Percentiles rank a stretch among this genome's conserved stretches.
Conservation (phyloP, 768 basidiomycete species). For the Lentinula sp. region DNA sequence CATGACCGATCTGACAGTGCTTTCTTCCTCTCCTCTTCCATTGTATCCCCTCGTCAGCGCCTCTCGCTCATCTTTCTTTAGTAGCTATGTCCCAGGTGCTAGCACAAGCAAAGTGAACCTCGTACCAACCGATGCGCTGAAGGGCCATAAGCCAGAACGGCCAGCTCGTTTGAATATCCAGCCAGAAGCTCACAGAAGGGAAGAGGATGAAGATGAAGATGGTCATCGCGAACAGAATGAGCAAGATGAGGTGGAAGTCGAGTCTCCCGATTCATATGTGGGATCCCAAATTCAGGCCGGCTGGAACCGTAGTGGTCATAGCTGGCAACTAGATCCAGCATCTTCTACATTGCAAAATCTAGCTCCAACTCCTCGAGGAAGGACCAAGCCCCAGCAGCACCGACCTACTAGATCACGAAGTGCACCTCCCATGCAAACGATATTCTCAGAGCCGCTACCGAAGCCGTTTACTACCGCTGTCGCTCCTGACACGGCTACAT, state of each 20-base stretch:
- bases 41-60: constrained; percentile 24
- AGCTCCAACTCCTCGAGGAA: constrained; percentile 14
- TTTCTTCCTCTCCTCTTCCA: constrained; percentile 33
- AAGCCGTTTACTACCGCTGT: background rate
- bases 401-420: constrained; percentile 41
- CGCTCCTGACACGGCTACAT: background rate
- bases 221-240: background rate
- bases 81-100: constrained; percentile 11
- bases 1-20: constrained; percentile 49
- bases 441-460: constrained; percentile 8
- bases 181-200: background rate
- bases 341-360: constrained; percentile 9
- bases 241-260: background rate
- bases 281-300: background rate
- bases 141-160: background rate
- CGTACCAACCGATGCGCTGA: background rate
- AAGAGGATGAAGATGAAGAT: constrained; percentile 13
- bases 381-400: constrained; percentile 18
- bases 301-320: background rate
- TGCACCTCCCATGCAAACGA: constrained; percentile 25
- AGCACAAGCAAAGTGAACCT: constrained; percentile 5
- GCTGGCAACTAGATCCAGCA: constrained; percentile 16
- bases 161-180: background rate
- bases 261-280: constrained; percentile 1
- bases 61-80: constrained; percentile 14